A percentile compares a stretch with the other conserved stretches of the same genome.
These are phyloP conservation scores for Intubia oerlemansii DNA, from an alignment of 2,329 filamentous ascomycete genomes.

Conservation along the genomic window DNA sequence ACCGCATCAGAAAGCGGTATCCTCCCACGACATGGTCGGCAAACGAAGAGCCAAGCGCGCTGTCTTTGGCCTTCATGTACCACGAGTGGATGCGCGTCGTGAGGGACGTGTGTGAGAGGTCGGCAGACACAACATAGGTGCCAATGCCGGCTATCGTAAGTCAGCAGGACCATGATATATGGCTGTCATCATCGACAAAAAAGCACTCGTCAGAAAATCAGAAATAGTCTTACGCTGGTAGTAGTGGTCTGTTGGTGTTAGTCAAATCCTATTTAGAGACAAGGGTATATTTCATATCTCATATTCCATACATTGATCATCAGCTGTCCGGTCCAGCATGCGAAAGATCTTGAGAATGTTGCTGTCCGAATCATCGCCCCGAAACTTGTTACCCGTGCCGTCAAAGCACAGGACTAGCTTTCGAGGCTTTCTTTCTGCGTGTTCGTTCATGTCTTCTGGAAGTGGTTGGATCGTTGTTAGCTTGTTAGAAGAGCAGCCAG, in stretches of 20 bases:
- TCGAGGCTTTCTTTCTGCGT: conserved; percentile 6
- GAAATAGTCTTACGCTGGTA: conserved; percentile 29
- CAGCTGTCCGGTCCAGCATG: conserved; percentile 42
- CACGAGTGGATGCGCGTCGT: conserved; percentile 39
- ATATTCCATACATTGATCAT: conserved; percentile 28
- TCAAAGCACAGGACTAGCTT: conserved; percentile 42
- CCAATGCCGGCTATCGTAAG: conserved; percentile 49
- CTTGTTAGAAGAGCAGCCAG: too few relatives aligned
- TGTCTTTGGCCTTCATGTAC: conserved; percentile 57
- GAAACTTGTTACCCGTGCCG: conserved; percentile 42
- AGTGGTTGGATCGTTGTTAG: too few relatives aligned
- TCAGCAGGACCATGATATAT: not conserved
- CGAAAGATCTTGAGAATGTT: conserved; percentile 51
- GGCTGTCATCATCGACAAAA: not conserved
- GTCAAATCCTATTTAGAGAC: not conserved
- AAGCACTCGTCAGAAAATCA: not conserved
- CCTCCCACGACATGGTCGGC: conserved; percentile 67
- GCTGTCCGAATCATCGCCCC: conserved; percentile 39
- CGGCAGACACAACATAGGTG: conserved; percentile 44
- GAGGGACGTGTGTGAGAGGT: conserved; percentile 33
- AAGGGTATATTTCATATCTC: not conserved
- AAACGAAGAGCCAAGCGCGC: conserved; percentile 60
- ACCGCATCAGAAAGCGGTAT: conserved; percentile 60
- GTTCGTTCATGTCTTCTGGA: conserved; percentile 2
- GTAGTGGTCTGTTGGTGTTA: conserved; percentile 26